phyloP scores from a whole-genome alignment of 2,329 filamentous ascomycete genomes.

The Sclerotinia spermophila region DNA sequence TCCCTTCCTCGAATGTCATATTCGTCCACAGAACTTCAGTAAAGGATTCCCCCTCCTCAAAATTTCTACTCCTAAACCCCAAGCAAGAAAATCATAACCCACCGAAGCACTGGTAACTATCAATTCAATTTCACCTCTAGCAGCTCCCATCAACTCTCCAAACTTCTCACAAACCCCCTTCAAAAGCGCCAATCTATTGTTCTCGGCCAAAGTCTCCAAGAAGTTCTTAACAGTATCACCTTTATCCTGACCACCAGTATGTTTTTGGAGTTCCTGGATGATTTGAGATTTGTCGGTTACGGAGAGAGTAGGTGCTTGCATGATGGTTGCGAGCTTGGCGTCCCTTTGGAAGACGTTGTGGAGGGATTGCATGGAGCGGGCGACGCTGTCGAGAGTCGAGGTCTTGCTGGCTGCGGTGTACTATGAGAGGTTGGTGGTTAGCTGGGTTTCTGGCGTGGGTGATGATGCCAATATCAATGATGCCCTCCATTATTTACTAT shows the following conservation, averaged over 20 bases:
- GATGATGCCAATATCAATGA: background rate
- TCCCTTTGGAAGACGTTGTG: conserved; percentile 74
- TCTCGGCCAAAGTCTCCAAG: conserved; percentile 82
- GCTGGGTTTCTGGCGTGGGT: conserved; percentile 18
- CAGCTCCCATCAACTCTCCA: conserved; percentile 76
- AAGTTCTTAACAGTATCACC: conserved; percentile 89
- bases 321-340: conserved; percentile 71
- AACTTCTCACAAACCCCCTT: conserved; percentile 86
- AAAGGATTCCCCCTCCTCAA: background rate
- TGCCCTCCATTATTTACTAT: background rate
- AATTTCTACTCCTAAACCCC: background rate
- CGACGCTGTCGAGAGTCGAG: conserved; percentile 77
- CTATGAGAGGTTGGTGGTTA: conserved; percentile 45
- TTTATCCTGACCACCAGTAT: conserved; percentile 65
- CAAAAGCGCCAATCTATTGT: conserved; percentile 88
- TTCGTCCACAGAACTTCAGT: background rate
- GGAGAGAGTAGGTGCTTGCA: conserved; percentile 76
- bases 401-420: conserved; percentile 95
- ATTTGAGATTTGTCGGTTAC: conserved; percentile 79
- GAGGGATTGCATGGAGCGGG: conserved; percentile 73
- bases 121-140: conserved; percentile 90
- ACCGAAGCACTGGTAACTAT: conserved; percentile 86
- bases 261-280: conserved; percentile 83
- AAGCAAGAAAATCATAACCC: conserved; percentile 40
- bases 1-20: background rate